Evolutionary conservation across 2,329 filamentous ascomycete genomes (phyloP).

Genomic region (Fusarium subglutinans): DNA sequence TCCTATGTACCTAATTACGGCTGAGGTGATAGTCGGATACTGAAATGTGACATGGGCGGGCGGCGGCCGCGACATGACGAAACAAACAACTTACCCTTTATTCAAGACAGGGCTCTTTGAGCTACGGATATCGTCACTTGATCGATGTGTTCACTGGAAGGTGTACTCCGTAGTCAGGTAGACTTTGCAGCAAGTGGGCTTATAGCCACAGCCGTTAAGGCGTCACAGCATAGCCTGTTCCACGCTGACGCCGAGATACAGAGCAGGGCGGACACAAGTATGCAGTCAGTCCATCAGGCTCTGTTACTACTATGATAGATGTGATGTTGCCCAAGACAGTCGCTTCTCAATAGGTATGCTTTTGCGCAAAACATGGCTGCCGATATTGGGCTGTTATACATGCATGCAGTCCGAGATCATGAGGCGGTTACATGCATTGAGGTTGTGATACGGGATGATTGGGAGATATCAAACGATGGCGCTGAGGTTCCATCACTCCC

Average conservation of each 20-base stretch:
- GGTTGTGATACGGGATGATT: slow-evolving; percentile 29
- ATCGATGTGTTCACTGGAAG: background rate
- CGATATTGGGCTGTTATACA: slow-evolving; percentile 28
- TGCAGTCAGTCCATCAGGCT: slow-evolving; percentile 23
- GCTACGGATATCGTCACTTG: background rate
- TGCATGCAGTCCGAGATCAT: slow-evolving; percentile 22
- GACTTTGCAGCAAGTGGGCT: slow-evolving; percentile 12
- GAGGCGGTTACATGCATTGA: slow-evolving; percentile 30
- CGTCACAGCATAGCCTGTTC: background rate
- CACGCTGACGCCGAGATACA: slow-evolving; percentile 1
- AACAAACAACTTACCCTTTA: background rate
- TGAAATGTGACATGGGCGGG: background rate
- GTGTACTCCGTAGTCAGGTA: slow-evolving; percentile 4
- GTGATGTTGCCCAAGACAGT: slow-evolving; percentile 6
- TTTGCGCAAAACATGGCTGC: slow-evolving; percentile 17
- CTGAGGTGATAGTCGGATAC: slow-evolving; percentile 17
- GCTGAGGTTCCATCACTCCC: slow-evolving; percentile 13
- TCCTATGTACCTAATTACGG: slow-evolving; percentile 1
- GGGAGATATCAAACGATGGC: slow-evolving; percentile 23
- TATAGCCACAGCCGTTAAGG: slow-evolving; percentile 4
- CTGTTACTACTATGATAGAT: background rate
- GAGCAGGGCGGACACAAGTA: slow-evolving; percentile 21
- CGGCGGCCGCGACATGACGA: background rate
- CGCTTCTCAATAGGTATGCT: background rate
- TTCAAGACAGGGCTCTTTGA: slow-evolving; percentile 3